phyloP scores from a whole-genome alignment of 805 yeast genomes.

The Wickerhamiella dianesei region DNA sequence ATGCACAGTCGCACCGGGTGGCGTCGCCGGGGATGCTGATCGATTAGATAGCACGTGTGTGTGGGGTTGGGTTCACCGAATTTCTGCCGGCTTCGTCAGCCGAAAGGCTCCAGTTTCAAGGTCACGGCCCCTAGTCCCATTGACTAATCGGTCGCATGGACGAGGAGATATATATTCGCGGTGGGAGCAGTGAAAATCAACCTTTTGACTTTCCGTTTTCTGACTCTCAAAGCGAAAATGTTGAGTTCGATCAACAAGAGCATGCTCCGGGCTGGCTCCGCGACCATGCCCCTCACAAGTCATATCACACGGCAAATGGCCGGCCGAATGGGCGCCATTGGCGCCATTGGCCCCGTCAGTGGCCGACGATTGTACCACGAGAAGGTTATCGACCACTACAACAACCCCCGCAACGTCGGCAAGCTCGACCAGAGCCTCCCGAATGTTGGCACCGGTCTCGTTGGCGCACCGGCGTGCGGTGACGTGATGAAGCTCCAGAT shows the following conservation, averaged over 20 bases:
- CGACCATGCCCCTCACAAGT: background rate
- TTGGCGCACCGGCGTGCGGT: slow-evolving; percentile 99
- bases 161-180: background rate
- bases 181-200: background rate
- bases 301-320: no score
- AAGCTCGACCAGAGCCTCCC: slow-evolving; percentile 62
- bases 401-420: slow-evolving; percentile 95
- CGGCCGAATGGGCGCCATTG: no score
- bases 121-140: no score
- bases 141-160: no score
- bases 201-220: background rate
- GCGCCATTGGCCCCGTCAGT: no score
- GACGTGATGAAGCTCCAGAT: slow-evolving; percentile 97
- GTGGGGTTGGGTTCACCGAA: background rate
- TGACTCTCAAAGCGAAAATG: background rate
- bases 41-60: background rate
- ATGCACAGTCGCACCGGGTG: no score
- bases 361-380: slow-evolving; percentile 46
- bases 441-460: slow-evolving; percentile 91
- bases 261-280: background rate
- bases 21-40: background rate
- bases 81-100: background rate
- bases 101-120: no score
- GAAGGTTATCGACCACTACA: slow-evolving; percentile 89
- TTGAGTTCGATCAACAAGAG: background rate